Percentiles rank a stretch among this genome's conserved stretches.
Conservation (phyloP, 768 basidiomycete species). For the Boletus subparvulus region DNA sequence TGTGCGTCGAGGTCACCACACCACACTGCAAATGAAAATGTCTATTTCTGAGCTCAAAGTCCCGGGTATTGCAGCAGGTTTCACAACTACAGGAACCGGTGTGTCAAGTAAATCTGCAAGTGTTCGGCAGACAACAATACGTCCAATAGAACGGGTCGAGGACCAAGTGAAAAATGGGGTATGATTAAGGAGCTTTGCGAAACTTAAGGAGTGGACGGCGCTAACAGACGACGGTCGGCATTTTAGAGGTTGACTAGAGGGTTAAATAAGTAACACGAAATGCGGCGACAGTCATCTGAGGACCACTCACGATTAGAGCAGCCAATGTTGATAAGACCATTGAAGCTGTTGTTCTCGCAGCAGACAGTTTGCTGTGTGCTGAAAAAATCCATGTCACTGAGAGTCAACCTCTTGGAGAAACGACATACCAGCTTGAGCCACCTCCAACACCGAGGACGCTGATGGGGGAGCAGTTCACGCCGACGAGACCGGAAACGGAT, state of each 20-base stretch:
- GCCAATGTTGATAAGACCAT: constrained; percentile 39
- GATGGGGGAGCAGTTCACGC: constrained; percentile 36
- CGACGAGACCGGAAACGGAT: constrained; percentile 8
- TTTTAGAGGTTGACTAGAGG: constrained; percentile 21
- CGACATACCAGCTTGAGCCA: constrained; percentile 19
- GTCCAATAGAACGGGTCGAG: neutral
- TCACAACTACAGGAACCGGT: neutral
- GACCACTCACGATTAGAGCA: constrained; percentile 38
- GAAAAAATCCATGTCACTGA: constrained; percentile 1
- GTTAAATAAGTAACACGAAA: neutral
- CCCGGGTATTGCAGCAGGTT: neutral
- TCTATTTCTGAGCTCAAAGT: neutral
- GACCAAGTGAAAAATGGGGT: constrained; percentile 6
- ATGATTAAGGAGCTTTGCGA: constrained; percentile 9
- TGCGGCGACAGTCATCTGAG: neutral
- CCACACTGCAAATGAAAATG: neutral
- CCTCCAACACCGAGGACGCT: neutral
- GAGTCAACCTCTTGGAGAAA: rapidly evolving
- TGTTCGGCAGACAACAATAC: neutral
- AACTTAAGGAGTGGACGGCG: constrained; percentile 20
- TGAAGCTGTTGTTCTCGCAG: constrained; percentile 35
- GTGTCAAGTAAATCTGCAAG: neutral
- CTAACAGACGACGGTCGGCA: neutral
- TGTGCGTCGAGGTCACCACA: neutral
- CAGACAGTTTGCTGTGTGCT: constrained; percentile 41